These are phyloP conservation scores for Colletotrichum plurivorum DNA, from an alignment of 2,329 filamentous ascomycete species.

Conservation along the genomic window DNA sequence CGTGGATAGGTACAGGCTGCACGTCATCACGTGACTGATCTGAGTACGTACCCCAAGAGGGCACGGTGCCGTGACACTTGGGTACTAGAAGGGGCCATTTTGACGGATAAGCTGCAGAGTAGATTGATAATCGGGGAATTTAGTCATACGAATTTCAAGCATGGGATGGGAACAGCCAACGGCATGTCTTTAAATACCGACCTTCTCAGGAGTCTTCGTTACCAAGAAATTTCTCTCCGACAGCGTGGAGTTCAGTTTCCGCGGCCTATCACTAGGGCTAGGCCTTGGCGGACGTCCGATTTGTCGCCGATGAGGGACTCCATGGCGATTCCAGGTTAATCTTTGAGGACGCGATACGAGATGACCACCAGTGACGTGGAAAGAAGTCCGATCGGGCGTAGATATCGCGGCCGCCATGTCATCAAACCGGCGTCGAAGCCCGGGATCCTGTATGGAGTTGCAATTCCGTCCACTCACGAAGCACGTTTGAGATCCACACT, in stretches of 20 bases:
- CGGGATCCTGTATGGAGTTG: conserved; percentile 20
- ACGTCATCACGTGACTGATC: too few relatives aligned
- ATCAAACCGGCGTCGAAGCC: background rate
- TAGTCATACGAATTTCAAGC: too few relatives aligned
- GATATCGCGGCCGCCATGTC: background rate
- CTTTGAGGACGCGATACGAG: background rate
- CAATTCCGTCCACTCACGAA: conserved; percentile 14
- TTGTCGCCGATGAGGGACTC: background rate
- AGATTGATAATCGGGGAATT: background rate
- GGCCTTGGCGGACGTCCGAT: background rate
- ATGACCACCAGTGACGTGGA: background rate
- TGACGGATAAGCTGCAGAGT: background rate
- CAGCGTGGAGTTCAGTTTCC: conserved; percentile 8
- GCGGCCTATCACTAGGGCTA: background rate
- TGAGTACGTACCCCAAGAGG: too few relatives aligned
- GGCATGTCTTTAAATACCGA: background rate
- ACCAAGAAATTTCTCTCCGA: background rate
- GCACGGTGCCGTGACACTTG: too few relatives aligned
- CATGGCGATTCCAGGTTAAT: background rate
- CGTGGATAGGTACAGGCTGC: too few relatives aligned
- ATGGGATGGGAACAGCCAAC: background rate
- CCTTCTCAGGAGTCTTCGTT: rapidly evolving
- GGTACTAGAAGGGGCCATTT: conserved; percentile 20
- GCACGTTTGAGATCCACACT: background rate
- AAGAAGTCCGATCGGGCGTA: background rate